phyloP scores from a whole-genome alignment of 2,329 filamentous ascomycete species.

The Phialophora verrucosa region DNA sequence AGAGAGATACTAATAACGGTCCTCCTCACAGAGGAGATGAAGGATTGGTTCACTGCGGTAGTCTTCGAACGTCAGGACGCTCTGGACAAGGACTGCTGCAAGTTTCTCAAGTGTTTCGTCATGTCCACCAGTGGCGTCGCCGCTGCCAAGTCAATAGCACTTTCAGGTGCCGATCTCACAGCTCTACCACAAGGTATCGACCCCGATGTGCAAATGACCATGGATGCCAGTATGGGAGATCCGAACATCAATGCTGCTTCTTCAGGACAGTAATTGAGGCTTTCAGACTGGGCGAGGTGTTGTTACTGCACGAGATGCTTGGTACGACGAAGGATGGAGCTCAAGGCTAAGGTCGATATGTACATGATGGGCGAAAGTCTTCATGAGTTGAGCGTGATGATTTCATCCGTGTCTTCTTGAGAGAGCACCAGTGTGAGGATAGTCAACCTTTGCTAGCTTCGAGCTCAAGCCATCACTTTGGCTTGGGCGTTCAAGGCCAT shows the following conservation, averaged over 20 bases:
- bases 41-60: too few species aligned
- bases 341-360: background rate
- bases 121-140: conserved; percentile 3
- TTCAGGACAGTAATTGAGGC: background rate
- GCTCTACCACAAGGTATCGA: background rate
- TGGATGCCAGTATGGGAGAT: background rate
- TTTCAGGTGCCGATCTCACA: background rate
- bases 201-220: background rate
- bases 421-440: too few species aligned
- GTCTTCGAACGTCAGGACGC: too few species aligned
- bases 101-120: too few species aligned
- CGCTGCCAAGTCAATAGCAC: background rate
- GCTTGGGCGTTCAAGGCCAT: too few species aligned
- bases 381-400: background rate
- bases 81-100: too few species aligned
- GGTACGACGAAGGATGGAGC: background rate
- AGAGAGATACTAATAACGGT: too few species aligned
- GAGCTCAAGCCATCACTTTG: background rate
- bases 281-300: conserved; percentile 1
- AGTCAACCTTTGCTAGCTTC: background rate
- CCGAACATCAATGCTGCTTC: conserved; percentile 3
- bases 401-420: too few species aligned
- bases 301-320: conserved; percentile 3
- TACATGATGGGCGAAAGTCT: background rate
- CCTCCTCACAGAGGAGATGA: too few species aligned